phyloP scores from a whole-genome alignment of 768 basidiomycete species.

The Pleurotus djamor region DNA sequence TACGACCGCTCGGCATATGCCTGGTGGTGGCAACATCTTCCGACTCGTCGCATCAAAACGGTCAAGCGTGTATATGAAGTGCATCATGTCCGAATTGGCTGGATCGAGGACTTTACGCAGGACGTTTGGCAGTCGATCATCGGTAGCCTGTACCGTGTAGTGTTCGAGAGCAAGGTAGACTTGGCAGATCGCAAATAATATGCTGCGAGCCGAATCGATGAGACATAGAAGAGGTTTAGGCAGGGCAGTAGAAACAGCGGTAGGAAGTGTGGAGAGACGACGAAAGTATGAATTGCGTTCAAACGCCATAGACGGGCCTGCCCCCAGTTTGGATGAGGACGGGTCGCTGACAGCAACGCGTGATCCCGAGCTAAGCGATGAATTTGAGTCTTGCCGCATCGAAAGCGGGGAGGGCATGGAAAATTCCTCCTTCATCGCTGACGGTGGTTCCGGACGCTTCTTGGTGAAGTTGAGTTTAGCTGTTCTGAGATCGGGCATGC shows the following conservation, averaged over 20 bases:
- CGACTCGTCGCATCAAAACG: conserved; percentile 84
- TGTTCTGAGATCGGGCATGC: conserved; percentile 79
- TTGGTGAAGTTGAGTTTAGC: conserved; percentile 36
- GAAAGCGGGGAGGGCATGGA: conserved; percentile 36
- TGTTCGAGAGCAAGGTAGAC: conserved; percentile 87
- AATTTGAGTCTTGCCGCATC: conserved; percentile 46
- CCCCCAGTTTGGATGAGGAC: conserved; percentile 38
- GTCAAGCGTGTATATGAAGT: conserved; percentile 86
- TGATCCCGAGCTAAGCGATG: conserved; percentile 23
- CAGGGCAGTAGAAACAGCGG: conserved; percentile 60
- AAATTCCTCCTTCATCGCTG: conserved; percentile 24
- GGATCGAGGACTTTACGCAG: conserved; percentile 86
- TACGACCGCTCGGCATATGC: conserved; percentile 73
- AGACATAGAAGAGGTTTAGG: conserved; percentile 68
- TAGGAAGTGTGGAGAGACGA: conserved; percentile 78
- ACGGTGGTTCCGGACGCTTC: conserved; percentile 23
- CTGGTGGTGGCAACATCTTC: conserved; percentile 62
- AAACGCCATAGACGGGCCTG: conserved; percentile 62
- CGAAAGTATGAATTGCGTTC: conserved; percentile 94
- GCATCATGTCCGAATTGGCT: conserved; percentile 76
- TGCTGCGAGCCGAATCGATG: conserved; percentile 87
- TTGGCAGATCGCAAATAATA: conserved; percentile 90
- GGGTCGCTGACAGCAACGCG: conserved; percentile 19
- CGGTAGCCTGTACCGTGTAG: conserved; percentile 79
- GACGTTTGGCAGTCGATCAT: conserved; percentile 79